These are phyloP conservation scores for Neofusicoccum laricinum DNA, from an alignment of 2,329 filamentous ascomycete species.

Conservation along the genomic window DNA sequence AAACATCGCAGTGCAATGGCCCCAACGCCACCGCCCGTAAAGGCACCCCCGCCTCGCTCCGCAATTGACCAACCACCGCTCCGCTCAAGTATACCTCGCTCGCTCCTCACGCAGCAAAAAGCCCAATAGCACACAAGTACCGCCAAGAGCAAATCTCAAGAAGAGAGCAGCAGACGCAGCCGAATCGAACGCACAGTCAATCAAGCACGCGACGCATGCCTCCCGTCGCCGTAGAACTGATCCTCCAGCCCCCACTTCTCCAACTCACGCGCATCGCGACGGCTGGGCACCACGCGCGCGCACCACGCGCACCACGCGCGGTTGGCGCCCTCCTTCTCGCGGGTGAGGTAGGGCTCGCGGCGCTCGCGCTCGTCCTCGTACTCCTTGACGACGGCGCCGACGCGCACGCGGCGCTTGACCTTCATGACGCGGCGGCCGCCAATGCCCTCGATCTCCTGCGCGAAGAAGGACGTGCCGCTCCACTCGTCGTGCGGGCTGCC, in stretches of 20 bases:
- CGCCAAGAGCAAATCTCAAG: too few species aligned
- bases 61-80: too few species aligned
- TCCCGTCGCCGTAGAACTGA: constrained; percentile 1
- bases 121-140: too few species aligned
- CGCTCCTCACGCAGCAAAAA: too few species aligned
- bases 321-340: constrained; percentile 66
- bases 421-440: constrained; percentile 86
- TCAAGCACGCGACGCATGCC: neutral
- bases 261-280: constrained; percentile 30
- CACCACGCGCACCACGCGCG: constrained; percentile 96
- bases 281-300: constrained; percentile 63
- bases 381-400: constrained; percentile 83
- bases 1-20: too few species aligned
- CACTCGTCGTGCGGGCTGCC: constrained; percentile 36
- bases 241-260: neutral
- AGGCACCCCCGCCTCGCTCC: too few species aligned
- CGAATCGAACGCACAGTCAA: too few species aligned
- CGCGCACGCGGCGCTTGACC: constrained; percentile 74
- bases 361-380: constrained; percentile 60
- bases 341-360: constrained; percentile 58
- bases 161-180: too few species aligned
- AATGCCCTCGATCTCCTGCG: constrained; percentile 88
- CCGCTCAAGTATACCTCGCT: too few species aligned
- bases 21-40: too few species aligned
- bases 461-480: constrained; percentile 68